A percentile compares a stretch with the other conserved stretches of the same genome.
phyloP scores from a whole-genome alignment of 2,329 filamentous ascomycete genomes.

The Fusarium sp. region DNA sequence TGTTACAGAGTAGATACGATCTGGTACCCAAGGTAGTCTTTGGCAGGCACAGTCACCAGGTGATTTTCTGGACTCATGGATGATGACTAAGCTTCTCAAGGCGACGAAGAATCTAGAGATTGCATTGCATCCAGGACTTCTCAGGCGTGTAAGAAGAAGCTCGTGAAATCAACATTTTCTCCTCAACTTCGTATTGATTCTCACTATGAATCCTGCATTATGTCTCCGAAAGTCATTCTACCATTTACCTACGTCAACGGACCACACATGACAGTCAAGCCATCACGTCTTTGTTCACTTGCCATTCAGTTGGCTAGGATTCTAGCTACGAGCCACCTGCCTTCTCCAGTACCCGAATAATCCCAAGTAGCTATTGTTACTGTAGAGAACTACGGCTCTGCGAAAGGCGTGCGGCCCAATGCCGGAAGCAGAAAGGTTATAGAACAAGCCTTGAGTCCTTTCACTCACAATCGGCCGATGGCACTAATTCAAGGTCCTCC shows the following conservation, averaged over 20 bases:
- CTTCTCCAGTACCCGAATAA: not conserved
- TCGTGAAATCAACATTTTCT: not conserved
- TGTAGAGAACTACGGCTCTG: not conserved
- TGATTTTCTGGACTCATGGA: not conserved
- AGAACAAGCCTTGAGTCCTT: not conserved
- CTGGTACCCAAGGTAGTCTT: not conserved
- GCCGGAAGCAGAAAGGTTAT: not conserved
- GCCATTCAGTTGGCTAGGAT: not conserved
- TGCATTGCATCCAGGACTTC: not conserved
- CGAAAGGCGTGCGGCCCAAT: not conserved
- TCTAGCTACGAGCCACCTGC: not conserved
- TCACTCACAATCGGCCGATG: not conserved
- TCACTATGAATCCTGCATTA: not conserved
- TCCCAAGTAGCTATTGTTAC: not conserved
- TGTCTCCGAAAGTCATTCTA: not conserved
- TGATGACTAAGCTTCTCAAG: not conserved
- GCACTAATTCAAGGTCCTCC: not conserved
- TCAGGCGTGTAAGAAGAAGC: not conserved
- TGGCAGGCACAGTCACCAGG: not conserved
- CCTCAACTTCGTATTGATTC: not conserved
- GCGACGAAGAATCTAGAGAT: not conserved
- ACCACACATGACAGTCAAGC: not conserved
- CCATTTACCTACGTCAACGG: not conserved
- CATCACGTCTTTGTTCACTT: not conserved
- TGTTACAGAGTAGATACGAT: not conserved